Percentiles rank a stretch among this genome's conserved stretches.
Evolutionary conservation across 345 rosid species (phyloP).

Genomic region (Eucalyptus marginata): DNA sequence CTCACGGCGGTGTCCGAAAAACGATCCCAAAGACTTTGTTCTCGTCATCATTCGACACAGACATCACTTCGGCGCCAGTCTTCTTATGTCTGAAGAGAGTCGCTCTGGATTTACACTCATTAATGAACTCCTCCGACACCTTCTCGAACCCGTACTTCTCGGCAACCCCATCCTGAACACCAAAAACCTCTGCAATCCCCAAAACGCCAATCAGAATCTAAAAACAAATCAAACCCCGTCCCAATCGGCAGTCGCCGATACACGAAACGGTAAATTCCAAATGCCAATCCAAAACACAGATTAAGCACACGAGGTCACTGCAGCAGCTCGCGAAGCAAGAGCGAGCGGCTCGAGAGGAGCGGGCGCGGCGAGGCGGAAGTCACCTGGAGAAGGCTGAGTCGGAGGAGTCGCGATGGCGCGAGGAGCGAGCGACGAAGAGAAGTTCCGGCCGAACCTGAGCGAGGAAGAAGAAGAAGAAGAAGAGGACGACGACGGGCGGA

Average conservation of each 20-base stretch:
- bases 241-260: neutral
- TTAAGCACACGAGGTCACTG: neutral
- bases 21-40: constrained; percentile 85
- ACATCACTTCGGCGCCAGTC: constrained; percentile 88
- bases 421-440: constrained; percentile 41
- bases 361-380: neutral
- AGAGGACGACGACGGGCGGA: neutral
- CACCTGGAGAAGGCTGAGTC: constrained; percentile 51
- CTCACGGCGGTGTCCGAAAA: constrained; percentile 91
- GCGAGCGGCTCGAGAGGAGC: neutral
- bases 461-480: constrained; percentile 1
- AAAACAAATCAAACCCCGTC: neutral
- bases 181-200: constrained; percentile 21
- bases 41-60: constrained; percentile 84
- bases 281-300: neutral
- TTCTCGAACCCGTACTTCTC: constrained; percentile 80
- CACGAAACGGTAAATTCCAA: neutral
- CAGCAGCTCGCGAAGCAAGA: neutral
- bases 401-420: constrained; percentile 65
- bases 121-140: constrained; percentile 75
- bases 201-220: neutral
- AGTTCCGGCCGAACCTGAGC: constrained; percentile 9
- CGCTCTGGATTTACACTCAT: constrained; percentile 86
- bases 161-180: constrained; percentile 47
- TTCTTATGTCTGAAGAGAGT: constrained; percentile 80